phyloP scores from a whole-genome alignment of 2,329 filamentous ascomycete genomes.

The Xylaria sp. region DNA sequence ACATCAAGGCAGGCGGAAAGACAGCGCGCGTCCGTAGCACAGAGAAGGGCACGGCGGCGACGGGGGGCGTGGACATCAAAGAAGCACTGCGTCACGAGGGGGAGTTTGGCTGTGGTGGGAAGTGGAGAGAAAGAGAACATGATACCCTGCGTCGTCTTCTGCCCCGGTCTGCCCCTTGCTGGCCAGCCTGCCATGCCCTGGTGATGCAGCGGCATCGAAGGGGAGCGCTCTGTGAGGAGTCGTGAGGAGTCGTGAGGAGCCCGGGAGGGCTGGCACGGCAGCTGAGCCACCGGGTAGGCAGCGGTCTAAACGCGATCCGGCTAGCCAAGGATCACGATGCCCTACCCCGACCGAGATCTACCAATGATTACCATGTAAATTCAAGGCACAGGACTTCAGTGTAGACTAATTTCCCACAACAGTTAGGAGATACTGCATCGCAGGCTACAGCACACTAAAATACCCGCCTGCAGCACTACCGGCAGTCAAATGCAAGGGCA shows the following conservation, averaged over 20 bases:
- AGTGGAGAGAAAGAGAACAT: conserved; percentile 13
- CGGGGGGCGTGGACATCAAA: conserved; percentile 16
- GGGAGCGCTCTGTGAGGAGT: too few species aligned
- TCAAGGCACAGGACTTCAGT: background rate
- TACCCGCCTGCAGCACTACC: background rate
- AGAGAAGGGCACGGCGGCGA: background rate
- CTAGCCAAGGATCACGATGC: conserved; percentile 30
- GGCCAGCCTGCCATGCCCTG: conserved; percentile 1
- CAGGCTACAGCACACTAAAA: background rate
- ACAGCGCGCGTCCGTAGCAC: conserved; percentile 25
- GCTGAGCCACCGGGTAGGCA: conserved; percentile 33
- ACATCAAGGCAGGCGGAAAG: conserved; percentile 35
- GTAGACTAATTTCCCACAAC: background rate
- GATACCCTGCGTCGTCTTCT: conserved; percentile 26
- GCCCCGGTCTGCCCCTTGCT: conserved; percentile 12
- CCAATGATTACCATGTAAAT: background rate
- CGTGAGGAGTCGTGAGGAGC: too few species aligned
- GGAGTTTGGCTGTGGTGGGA: conserved; percentile 16
- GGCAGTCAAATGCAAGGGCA: background rate
- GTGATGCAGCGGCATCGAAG: conserved; percentile 1
- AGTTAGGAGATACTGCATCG: too few species aligned
- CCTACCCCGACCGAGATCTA: background rate
- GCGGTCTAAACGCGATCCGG: conserved; percentile 28
- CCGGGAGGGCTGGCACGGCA: conserved; percentile 16
- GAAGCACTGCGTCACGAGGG: conserved; percentile 37